phyloP scores from a whole-genome alignment of 169 alveolate species.

The Plasmodium adleri region DNA sequence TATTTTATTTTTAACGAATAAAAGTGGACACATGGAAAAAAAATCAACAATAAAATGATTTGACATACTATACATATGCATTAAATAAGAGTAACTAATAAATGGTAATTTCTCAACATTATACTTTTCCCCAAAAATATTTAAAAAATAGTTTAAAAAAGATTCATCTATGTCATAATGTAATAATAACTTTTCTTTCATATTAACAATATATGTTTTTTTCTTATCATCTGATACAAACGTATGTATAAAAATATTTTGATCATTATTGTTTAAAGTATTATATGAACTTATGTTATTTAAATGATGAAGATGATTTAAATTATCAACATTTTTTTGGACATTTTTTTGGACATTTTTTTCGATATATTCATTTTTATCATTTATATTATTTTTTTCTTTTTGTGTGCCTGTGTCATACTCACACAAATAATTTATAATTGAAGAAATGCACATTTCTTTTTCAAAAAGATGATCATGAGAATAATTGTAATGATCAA shows the following conservation, averaged over 20 bases:
- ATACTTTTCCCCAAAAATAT: slow-evolving; percentile 43
- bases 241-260: neutral
- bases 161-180: slow-evolving; percentile 37
- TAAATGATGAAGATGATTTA: neutral
- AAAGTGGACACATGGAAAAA: slow-evolving; percentile 30
- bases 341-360: neutral
- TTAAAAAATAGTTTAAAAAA: slow-evolving; percentile 53
- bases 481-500: neutral
- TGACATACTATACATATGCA: slow-evolving; percentile 73
- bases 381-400: neutral
- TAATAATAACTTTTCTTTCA: slow-evolving; percentile 42
- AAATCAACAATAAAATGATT: slow-evolving; percentile 55
- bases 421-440: slow-evolving; percentile 31
- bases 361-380: neutral
- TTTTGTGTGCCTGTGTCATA: neutral
- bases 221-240: slow-evolving; percentile 34
- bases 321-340: neutral
- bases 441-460: slow-evolving; percentile 36
- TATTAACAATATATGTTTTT: slow-evolving; percentile 29
- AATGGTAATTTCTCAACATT: slow-evolving; percentile 53
- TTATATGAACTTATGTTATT: neutral
- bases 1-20: slow-evolving; percentile 63
- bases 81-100: slow-evolving; percentile 21
- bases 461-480: slow-evolving; percentile 37
- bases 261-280: neutral